These are phyloP conservation scores for Crucihimalaya himalaica DNA, from an alignment of 345 rosid species.

Conservation along the genomic window DNA sequence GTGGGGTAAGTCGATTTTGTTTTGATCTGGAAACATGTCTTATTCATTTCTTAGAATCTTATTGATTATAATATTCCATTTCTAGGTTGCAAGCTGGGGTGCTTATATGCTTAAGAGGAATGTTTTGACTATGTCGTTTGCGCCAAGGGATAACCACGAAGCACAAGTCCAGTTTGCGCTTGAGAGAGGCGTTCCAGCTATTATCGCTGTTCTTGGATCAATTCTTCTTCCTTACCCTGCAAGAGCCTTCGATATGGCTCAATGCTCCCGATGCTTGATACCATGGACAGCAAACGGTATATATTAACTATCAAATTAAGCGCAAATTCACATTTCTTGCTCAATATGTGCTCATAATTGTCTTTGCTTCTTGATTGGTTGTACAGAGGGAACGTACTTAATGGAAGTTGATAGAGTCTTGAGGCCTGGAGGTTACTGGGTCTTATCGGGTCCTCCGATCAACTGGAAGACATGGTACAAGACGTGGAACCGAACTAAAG, in stretches of 20 bases:
- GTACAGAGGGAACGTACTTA: conserved; percentile 75
- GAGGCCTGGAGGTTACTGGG: conserved; percentile 99
- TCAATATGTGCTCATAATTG: neutral
- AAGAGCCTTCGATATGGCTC: conserved; percentile 98
- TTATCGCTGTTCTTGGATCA: conserved; percentile 91
- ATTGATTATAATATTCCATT: neutral
- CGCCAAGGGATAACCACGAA: conserved; percentile 95
- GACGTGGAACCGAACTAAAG: conserved; percentile 82
- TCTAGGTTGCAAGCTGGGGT: conserved; percentile 99
- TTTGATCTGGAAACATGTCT: neutral
- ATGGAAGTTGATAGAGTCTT: conserved; percentile 97
- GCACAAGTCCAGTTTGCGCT: conserved; percentile 99
- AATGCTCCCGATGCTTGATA: conserved; percentile 93
- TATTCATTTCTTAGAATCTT: neutral
- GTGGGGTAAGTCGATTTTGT: conserved; percentile 64
- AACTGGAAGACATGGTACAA: conserved; percentile 91
- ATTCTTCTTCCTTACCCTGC: conserved; percentile 88
- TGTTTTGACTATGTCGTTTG: conserved; percentile 89
- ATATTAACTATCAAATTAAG: conserved; percentile 1
- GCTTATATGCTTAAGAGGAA: conserved; percentile 88
- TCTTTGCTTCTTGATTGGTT: conserved; percentile 31
- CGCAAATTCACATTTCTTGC: neutral
- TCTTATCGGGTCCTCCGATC: conserved; percentile 94
- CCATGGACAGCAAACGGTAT: conserved; percentile 89
- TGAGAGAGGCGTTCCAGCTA: conserved; percentile 95